Evolutionary conservation across 2,329 filamentous ascomycete genomes (phyloP).

Genomic region (Xylaria sp.): DNA sequence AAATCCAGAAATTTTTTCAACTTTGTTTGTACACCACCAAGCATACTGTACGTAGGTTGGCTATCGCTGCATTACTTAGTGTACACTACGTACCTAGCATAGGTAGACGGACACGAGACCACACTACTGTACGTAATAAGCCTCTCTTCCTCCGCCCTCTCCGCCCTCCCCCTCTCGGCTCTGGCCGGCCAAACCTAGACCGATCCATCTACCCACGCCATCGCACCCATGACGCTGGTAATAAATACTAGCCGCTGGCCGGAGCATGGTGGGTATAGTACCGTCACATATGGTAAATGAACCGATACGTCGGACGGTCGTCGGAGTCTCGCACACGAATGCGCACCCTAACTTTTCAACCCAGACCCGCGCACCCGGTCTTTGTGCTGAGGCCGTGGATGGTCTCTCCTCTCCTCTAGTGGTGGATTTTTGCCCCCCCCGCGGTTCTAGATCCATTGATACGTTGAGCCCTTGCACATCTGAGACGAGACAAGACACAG

Average conservation of each 20-base stretch:
- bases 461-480: slow-evolving; percentile 16
- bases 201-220: slow-evolving; percentile 16
- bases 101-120: background rate
- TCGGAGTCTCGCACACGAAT: slow-evolving; percentile 7
- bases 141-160: background rate
- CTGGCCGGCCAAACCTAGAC: slow-evolving; percentile 30
- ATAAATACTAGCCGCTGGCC: background rate
- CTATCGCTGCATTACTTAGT: background rate
- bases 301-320: slow-evolving; percentile 4
- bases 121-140: background rate
- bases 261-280: slow-evolving; percentile 8
- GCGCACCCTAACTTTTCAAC: slow-evolving; percentile 2
- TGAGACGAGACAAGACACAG: slow-evolving; percentile 29
- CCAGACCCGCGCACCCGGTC: slow-evolving; percentile 27
- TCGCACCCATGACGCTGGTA: slow-evolving; percentile 9
- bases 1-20: slow-evolving; percentile 16
- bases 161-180: slow-evolving; percentile 18
- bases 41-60: too few species aligned
- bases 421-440: slow-evolving; percentile 7
- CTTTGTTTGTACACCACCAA: slow-evolving; percentile 5
- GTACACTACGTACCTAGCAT: background rate
- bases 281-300: background rate
- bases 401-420: slow-evolving; percentile 6
- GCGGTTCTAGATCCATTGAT: slow-evolving; percentile 25
- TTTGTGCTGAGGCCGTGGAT: slow-evolving; percentile 7